Percentiles rank a stretch among this genome's conserved stretches.
Conservation (phyloP, 1,139 yeast genomes). For the Geotrichum bryndzae region DNA sequence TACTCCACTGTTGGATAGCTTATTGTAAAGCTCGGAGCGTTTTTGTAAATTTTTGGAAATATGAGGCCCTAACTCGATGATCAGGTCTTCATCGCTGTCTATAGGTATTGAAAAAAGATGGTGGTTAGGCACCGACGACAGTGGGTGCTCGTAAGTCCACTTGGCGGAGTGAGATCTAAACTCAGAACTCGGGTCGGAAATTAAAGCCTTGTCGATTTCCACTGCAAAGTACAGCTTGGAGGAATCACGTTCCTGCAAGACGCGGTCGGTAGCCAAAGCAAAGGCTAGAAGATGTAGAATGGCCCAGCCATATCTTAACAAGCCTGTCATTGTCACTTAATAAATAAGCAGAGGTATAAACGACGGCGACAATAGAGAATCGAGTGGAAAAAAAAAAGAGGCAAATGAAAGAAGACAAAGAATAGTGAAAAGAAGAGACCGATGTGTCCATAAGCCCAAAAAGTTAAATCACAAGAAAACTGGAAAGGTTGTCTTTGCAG, state of each 20-base stretch:
- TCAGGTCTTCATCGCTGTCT: slow-evolving; percentile 9
- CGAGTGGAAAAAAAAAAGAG: not conserved
- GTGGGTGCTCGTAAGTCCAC: slow-evolving; percentile 32
- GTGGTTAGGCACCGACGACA: slow-evolving; percentile 32
- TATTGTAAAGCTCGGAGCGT: not conserved
- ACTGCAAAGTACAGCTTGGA: slow-evolving; percentile 30
- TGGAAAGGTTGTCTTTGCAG: not conserved
- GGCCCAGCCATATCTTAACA: slow-evolving; percentile 14
- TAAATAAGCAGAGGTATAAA: not conserved
- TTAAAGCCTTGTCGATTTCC: slow-evolving; percentile 22
- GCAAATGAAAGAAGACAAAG: not conserved
- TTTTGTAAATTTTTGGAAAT: slow-evolving; percentile 6
- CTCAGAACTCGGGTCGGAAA: slow-evolving; percentile 13
- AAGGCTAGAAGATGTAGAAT: not conserved
- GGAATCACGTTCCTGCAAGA: slow-evolving; percentile 4
- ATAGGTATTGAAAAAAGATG: slow-evolving; percentile 32
- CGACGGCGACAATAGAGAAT: not conserved
- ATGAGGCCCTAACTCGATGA: slow-evolving; percentile 9
- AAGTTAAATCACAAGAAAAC: not conserved
- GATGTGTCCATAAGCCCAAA: not conserved
- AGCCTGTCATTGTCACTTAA: slow-evolving; percentile 7
- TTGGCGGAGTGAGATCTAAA: not conserved
- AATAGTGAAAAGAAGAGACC: not conserved
- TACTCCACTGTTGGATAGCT: slow-evolving; percentile 11
- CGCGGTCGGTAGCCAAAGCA: slow-evolving; percentile 10